Base-by-base conservation (phyloP, 495 filamentous ascomycete species). In the Cryomyces minteri region DNA sequence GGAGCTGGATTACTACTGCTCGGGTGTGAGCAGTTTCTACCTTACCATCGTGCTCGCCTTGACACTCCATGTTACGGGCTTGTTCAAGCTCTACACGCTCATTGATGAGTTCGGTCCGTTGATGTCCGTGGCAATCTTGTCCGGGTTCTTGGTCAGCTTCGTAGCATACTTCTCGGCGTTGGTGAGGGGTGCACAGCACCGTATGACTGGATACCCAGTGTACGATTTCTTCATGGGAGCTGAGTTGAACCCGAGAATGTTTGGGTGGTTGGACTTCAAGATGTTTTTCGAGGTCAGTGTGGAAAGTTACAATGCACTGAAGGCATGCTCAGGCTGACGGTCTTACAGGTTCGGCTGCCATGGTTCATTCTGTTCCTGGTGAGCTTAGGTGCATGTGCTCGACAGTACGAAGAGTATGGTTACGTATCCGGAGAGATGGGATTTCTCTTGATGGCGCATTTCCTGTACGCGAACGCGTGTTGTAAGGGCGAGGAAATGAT, bases 211-310 rank as follows among this genome's bases (percentile, higher is more conserved):
- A 33, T 74, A 79, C 59, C 82, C 74, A 38, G 69, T 98, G 55
- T 95, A 95, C 62, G 90, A 98, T 66, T 95, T 94, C 68, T 98
- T 94, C 73, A 94, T 98, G 87, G 90, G 90, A 45, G 86, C 90
- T 9, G 90, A 98, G 68, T 70, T 98, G 40, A 94, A 98, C 68
- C 90, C 90, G 6, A 73, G 90, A 42, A 80, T 95, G 76, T 93
- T 95, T 60, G 82, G 80, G 29, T 77, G 88, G 51, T 68, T 98
- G 46, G 90, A 98, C 60, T 84, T 95, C 67, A 98, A 98, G 73
- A 96, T 98, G 90, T 95, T 98, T 69, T 93, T 88, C 58, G 90
- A 98, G 66, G 18, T 25, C 18, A 25, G 18, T 25, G 18, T 25
- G 18, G 18, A 25, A 25, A 25, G 18, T 25, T 25, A 25, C 18